Conservation (phyloP, 306 rosid species). For the Quillaja saponaria region DNA sequence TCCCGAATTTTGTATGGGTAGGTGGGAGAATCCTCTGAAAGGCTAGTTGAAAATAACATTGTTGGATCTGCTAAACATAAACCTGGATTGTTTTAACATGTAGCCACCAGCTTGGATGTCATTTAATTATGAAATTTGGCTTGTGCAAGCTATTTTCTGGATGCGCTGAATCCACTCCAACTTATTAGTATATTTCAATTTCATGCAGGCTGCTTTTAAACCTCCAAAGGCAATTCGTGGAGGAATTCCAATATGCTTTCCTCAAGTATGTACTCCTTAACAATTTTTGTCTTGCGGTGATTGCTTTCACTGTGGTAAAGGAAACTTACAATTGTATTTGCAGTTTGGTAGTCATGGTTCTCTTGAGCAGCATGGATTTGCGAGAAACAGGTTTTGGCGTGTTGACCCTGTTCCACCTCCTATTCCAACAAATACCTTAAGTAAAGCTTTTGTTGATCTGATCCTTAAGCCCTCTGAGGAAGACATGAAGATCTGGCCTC, state of each 20-base stretch:
- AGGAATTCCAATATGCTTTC: conserved; percentile 97
- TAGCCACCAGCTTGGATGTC: no score
- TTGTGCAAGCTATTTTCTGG: no score
- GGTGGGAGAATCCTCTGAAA: no score
- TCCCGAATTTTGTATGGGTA: conserved; percentile 2
- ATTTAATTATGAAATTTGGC: no score
- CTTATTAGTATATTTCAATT: conserved; percentile 3
- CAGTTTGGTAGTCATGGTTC: conserved; percentile 74
- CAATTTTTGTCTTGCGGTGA: conserved; percentile 27
- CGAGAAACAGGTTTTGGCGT: conserved; percentile 75
- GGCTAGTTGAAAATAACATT: no score
- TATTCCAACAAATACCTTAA: conserved; percentile 57
- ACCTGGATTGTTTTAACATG: no score
- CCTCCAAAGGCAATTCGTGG: conserved; percentile 93
- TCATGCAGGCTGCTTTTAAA: conserved; percentile 78
- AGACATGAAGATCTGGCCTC: conserved; percentile 82
- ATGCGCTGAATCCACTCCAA: no score
- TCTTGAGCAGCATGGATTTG: conserved; percentile 84
- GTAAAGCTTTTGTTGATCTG: conserved; percentile 75
- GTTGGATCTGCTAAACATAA: no score
- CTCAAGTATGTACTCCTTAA: conserved; percentile 68
- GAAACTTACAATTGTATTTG: conserved; percentile 39
- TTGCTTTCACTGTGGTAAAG: conserved; percentile 29
- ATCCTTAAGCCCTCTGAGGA: conserved; percentile 82
- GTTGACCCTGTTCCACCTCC: conserved; percentile 70